Evolutionary conservation across 2,329 filamentous ascomycete genomes (phyloP).

Genomic region (Hypoxylon sp.): DNA sequence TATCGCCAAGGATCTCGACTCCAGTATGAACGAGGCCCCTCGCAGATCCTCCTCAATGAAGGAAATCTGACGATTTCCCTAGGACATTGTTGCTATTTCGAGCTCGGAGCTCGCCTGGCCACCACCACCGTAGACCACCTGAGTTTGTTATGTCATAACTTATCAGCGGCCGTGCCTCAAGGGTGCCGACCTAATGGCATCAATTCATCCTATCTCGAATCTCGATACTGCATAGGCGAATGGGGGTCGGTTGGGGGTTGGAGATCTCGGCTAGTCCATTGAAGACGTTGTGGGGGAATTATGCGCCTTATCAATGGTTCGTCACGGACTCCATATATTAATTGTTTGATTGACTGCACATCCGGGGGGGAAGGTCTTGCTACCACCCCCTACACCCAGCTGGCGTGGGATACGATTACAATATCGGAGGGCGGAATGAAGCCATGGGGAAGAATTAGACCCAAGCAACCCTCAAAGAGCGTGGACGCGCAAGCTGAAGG

Average conservation of each 20-base stretch:
- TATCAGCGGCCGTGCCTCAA: slow-evolving; percentile 28
- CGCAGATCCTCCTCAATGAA: slow-evolving; percentile 31
- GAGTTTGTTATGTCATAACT: slow-evolving; percentile 23
- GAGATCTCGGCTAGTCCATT: slow-evolving; percentile 45
- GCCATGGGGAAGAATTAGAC: slow-evolving; percentile 8
- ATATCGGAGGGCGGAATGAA: slow-evolving; percentile 24
- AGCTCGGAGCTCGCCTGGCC: slow-evolving; percentile 36
- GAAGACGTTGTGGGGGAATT: slow-evolving; percentile 42
- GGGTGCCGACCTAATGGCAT: slow-evolving; percentile 28
- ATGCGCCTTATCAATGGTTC: slow-evolving; percentile 44
- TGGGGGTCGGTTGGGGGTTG: slow-evolving; percentile 36
- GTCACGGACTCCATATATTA: slow-evolving; percentile 38
- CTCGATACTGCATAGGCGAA: slow-evolving; percentile 41
- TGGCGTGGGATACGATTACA: slow-evolving; percentile 27
- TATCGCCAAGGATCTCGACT: slow-evolving; percentile 36
- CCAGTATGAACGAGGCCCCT: slow-evolving; percentile 9
- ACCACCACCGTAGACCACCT: slow-evolving; percentile 10
- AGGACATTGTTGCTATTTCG: slow-evolving; percentile 41
- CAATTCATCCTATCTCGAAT: slow-evolving; percentile 46
- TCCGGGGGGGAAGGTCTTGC: slow-evolving; percentile 20
- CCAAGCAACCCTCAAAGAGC: slow-evolving; percentile 13
- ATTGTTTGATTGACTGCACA: slow-evolving; percentile 34
- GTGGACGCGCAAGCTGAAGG: slow-evolving; percentile 15
- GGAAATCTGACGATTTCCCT: slow-evolving; percentile 25
- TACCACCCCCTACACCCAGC: slow-evolving; percentile 21